Base-by-base conservation (phyloP, 768 basidiomycete genomes). In the Tubosaeta sp. region DNA sequence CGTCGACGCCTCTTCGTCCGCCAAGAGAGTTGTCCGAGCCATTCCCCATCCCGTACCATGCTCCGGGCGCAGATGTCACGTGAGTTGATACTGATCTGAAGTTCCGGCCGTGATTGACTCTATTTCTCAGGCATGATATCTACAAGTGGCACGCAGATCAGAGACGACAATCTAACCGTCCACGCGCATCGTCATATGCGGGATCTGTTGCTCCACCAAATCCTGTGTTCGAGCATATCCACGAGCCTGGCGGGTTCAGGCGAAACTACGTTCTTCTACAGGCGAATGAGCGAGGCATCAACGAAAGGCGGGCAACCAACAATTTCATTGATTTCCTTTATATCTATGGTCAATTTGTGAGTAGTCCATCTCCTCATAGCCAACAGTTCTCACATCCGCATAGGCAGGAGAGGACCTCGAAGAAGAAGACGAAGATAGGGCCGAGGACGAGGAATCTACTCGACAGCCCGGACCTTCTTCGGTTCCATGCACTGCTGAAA, bases 261-360 rank as follows among this genome's bases (percentile, higher is more conserved):
- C 77, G 94, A 47, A 91, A 94, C 67, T 96, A 91, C 66, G 75
- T 97, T 8, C 71, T 86, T 27, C 68, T 88, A 49, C 82, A 80
- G 44, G 85, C 90, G 3, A 80, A 77, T 43, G 86, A 87, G 54
- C 80, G 84, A 52, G 83, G 82, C 9, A 62, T 68, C 19, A 80
- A 79, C 36, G 84, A 86, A 53, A 77, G 69, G 13, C 80, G 82
- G 43, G 74, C 92, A 53, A 67, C 80, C 27, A 86, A 86, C 61
- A 94, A 90, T 63, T 94, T 95, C 55, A 88, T 97, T 53, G 94
- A 97, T 61, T 99, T 99, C 68, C 71, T 99, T 40, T 88, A 87
- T 61, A 76, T 98, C 22, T 99, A 91, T 62, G 96, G 96, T 4
- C 95, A 98, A 68, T 97, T 96, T 64, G 95, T 94, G 63, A 73